phyloP scores from a whole-genome alignment of 495 filamentous ascomycete genomes.

The Chaetomium fimeti region DNA sequence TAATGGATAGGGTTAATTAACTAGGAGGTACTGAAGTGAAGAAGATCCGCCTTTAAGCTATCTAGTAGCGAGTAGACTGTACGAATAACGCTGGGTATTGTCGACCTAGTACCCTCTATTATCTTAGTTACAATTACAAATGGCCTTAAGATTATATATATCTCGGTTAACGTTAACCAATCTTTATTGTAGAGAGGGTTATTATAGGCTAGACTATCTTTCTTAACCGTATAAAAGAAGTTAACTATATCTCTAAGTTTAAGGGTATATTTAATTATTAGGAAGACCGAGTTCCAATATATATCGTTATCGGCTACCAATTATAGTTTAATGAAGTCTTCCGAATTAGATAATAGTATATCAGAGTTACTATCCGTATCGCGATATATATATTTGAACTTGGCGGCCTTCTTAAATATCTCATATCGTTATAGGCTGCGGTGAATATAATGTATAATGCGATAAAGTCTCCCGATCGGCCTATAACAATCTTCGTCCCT shows the following conservation, averaged over 20 bases:
- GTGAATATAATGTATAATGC: constrained; percentile 4
- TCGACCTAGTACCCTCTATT: no score
- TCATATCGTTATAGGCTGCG: not conserved
- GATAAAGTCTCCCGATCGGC: not conserved
- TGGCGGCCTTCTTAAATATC: not conserved
- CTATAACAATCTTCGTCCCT: not conserved
- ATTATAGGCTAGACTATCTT: not conserved
- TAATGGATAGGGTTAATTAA: no score
- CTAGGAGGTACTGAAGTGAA: no score
- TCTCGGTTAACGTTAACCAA: not conserved
- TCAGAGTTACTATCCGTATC: not conserved
- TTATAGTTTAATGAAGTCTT: no score
- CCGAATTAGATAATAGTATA: no score
- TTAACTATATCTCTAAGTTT: not conserved
- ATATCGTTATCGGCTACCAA: constrained; percentile 6
- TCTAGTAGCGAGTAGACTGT: not conserved
- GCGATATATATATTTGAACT: no score
- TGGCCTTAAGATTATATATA: no score
- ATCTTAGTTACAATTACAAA: no score
- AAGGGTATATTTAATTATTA: not conserved
- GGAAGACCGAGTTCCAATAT: not conserved
- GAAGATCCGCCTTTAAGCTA: no score
- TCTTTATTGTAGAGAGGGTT: not conserved
- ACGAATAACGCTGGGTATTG: not conserved
- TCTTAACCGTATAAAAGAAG: not conserved